Conservation (phyloP, 1,139 yeast genomes). For the Pichia sp. region DNA sequence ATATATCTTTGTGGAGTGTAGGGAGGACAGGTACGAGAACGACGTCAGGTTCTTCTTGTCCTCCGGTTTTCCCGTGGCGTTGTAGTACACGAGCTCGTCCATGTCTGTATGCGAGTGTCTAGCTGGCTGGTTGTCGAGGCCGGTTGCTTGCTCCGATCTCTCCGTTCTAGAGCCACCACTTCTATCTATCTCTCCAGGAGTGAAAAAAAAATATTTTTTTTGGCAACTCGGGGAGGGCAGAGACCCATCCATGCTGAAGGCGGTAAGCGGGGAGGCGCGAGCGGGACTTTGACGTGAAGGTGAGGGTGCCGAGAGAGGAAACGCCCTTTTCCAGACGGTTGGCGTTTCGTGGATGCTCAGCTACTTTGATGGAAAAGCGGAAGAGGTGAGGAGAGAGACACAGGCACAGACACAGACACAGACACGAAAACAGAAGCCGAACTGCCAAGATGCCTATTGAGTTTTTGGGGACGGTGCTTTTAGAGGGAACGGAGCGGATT, state of each 20-base stretch:
- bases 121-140: not conserved
- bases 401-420: no score
- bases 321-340: no score
- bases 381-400: no score
- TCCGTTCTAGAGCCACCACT: not conserved
- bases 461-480: conserved; percentile 57
- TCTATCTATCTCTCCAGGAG: not conserved
- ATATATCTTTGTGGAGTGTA: conserved; percentile 48
- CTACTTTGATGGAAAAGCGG: no score
- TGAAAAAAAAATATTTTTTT: not conserved
- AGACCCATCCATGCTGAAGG: no score
- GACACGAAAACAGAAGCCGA: no score
- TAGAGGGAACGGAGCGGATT: conserved; percentile 67
- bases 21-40: conserved; percentile 45
- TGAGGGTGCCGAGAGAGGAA: no score
- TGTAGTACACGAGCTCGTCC: conserved; percentile 61
- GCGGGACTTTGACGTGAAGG: no score
- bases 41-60: conserved; percentile 45
- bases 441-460: conserved; percentile 70
- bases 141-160: not conserved
- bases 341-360: no score
- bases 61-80: conserved; percentile 45
- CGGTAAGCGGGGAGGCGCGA: no score
- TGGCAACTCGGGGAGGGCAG: no score
- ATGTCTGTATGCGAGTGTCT: conserved; percentile 28